Percentiles rank a stretch among this genome's conserved stretches.
phyloP scores from a whole-genome alignment of 768 basidiomycete genomes.

The Boletus insuetus region DNA sequence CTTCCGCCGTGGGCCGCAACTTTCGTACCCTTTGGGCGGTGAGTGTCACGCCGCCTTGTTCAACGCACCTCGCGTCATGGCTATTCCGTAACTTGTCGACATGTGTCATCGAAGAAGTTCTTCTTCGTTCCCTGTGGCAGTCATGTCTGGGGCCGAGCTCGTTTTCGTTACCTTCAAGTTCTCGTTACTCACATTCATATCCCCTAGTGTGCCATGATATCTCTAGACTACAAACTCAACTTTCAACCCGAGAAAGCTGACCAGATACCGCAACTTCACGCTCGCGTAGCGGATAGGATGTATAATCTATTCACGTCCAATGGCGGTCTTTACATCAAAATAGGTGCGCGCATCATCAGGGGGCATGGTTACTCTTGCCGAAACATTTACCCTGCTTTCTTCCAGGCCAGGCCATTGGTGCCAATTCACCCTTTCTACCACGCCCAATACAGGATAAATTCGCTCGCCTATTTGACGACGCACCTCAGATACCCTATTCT shows the following conservation, averaged over 20 bases:
- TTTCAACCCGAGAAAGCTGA: slow-evolving; percentile 72
- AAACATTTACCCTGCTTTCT: background rate
- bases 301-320: slow-evolving; percentile 76
- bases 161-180: background rate
- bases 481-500: slow-evolving; percentile 78
- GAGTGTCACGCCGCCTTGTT: slow-evolving; percentile 18
- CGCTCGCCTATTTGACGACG: slow-evolving; percentile 80
- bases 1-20: slow-evolving; percentile 47
- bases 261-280: slow-evolving; percentile 76
- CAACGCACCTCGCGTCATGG: background rate
- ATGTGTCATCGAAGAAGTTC: no score
- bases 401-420: slow-evolving; percentile 72
- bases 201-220: slow-evolving; percentile 62
- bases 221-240: slow-evolving; percentile 84
- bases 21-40: slow-evolving; percentile 50
- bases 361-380: background rate
- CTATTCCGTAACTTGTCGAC: no score
- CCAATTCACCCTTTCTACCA: slow-evolving; percentile 84
- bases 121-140: no score
- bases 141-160: background rate
- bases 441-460: slow-evolving; percentile 82
- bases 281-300: slow-evolving; percentile 78
- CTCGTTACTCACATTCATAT: background rate
- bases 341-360: slow-evolving; percentile 43
- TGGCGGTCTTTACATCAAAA: slow-evolving; percentile 84